Percentiles rank a stretch among this genome's conserved stretches.
phyloP scores from a whole-genome alignment of 257 asterid species.

The Gentiana dahurica region DNA sequence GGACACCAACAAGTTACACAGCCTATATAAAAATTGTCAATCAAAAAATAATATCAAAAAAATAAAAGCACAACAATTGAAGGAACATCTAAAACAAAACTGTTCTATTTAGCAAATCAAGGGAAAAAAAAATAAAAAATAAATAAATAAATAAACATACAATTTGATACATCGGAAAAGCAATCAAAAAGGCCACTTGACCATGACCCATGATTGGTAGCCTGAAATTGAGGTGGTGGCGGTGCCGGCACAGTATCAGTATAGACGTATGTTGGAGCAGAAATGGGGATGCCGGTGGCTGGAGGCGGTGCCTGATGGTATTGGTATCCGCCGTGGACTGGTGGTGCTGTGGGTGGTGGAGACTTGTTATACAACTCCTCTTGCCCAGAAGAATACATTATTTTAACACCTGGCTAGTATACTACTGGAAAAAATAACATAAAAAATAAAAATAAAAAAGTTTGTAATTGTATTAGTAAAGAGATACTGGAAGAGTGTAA shows the following conservation, averaged over 20 bases:
- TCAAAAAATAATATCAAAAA: neutral
- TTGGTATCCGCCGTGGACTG: neutral
- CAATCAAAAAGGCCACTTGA: slow-evolving; percentile 10
- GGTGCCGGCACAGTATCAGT: neutral
- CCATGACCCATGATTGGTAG: slow-evolving; percentile 5
- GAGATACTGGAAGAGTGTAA: too few species aligned
- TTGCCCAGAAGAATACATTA: slow-evolving; percentile 8
- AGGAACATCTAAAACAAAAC: too few species aligned
- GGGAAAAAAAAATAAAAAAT: too few species aligned
- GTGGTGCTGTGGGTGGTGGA: slow-evolving; percentile 16
- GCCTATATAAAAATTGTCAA: neutral
- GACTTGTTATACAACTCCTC: slow-evolving; percentile 2
- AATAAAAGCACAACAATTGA: neutral
- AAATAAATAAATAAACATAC: neutral
- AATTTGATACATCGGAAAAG: slow-evolving; percentile 6
- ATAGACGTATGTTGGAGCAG: neutral
- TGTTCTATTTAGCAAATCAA: too few species aligned
- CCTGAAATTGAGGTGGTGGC: neutral
- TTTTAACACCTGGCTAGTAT: neutral
- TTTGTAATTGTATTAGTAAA: neutral
- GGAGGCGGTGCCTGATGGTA: slow-evolving; percentile 3
- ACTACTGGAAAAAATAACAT: neutral
- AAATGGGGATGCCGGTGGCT: slow-evolving; percentile 9
- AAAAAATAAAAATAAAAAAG: neutral
- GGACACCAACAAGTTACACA: slow-evolving; percentile 13